Evolutionary conservation across 75 land plant genomes (phyloP), one percentile per base, ranked within the genome.

Genomic region (Pseudotsuga menziesii): DNA sequence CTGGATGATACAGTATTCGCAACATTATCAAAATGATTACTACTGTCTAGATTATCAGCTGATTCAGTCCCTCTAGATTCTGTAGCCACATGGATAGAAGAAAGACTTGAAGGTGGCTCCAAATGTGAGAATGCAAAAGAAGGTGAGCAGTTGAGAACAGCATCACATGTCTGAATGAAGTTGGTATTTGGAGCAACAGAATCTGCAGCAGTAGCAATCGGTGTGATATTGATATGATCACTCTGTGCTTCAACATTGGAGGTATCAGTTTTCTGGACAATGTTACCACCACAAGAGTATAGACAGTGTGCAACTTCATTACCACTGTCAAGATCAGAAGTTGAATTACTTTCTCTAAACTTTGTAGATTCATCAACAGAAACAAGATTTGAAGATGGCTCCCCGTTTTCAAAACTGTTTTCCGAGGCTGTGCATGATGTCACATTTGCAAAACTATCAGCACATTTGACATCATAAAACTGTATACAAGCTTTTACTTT

Each of bases 61-160:
- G 72, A 41, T 8, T 69, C 52, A 36, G 20, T 69, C 48, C 41
- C 72, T 39, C 48, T 16, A 69, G 20, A 69, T 19, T 69, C 72
- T 69, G 41, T n/a, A 7, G 14, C 7, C 11, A 8, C 25, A n/a
- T 41, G 44, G 48, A 69, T 44, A 39, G 13, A n/a, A 69, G 23
- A 48, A 39, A 69, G 72, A 69, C 52, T 41, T 32, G 72, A 69
- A 69, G 72, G 1, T 41, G 11, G 52, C 44, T 69, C 72, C n/a
- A 44, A 19, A 69, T 69, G 41, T 69, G 72, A 39, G 52, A 69
- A 41, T 69, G 25, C 75, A 74, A 56, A 74, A 74, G 75, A 48
- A 39, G 75, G 17, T 11, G 58, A 74, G 54, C 22, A 8, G 75
- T 56, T 23, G 60, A 15, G 58, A 74, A 22, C 75, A 54, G 29